These are phyloP conservation scores for Sequoia sempervirens DNA, from an alignment of 75 land plant species.

Conservation along the genomic window DNA sequence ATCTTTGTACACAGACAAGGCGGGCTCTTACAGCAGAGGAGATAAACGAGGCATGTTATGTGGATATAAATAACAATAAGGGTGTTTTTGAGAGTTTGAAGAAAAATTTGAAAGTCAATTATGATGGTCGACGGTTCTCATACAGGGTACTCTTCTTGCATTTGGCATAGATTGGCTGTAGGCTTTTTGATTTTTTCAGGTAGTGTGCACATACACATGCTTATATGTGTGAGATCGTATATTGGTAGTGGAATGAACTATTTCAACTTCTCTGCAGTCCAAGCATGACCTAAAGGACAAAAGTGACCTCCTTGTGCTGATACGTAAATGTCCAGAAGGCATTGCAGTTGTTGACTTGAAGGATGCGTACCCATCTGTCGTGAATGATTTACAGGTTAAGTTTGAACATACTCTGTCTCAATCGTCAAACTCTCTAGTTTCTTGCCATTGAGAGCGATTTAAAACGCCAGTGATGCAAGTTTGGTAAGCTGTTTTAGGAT, in stretches of 20 bases:
- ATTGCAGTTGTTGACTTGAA: slow-evolving; percentile 83
- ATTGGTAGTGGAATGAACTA: background rate
- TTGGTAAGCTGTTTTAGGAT: background rate
- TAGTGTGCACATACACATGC: background rate
- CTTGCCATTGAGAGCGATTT: background rate
- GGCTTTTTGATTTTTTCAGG: background rate
- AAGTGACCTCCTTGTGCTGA: slow-evolving; percentile 57
- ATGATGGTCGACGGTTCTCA: slow-evolving; percentile 79
- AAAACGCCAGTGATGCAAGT: background rate
- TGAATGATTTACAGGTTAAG: slow-evolving; percentile 82
- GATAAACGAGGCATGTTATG: slow-evolving; percentile 82
- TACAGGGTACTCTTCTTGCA: slow-evolving; percentile 56
- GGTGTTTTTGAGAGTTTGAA: slow-evolving; percentile 89
- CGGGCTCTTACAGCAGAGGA: slow-evolving; percentile 69
- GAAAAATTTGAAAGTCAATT: slow-evolving; percentile 87
- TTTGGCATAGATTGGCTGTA: slow-evolving; percentile 8
- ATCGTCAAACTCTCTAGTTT: background rate
- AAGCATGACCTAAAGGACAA: slow-evolving; percentile 86
- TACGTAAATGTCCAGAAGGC: slow-evolving; percentile 81
- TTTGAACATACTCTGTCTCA: background rate
- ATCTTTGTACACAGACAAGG: slow-evolving; percentile 58
- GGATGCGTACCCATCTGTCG: slow-evolving; percentile 77
- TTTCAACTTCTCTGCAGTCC: slow-evolving; percentile 47
- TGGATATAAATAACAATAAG: slow-evolving; percentile 75
- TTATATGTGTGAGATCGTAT: background rate